Percentiles rank a stretch among this genome's conserved stretches.
Conservation (phyloP, 177 flowering plant genomes). For the Tripterygium wilfordii region DNA sequence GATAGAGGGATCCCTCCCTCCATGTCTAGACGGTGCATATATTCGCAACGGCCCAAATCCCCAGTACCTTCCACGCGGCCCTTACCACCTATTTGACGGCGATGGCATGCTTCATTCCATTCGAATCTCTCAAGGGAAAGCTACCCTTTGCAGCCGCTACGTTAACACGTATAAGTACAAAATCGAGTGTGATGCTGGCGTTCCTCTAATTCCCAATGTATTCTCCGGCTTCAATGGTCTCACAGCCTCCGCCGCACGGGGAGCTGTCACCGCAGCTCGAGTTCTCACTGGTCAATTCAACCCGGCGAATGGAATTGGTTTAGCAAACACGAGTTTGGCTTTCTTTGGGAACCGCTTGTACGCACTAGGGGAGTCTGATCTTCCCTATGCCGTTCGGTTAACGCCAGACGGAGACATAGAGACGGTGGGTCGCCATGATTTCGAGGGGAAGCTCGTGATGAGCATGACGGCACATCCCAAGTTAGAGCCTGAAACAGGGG, state of each 20-base stretch:
- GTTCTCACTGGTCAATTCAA: constrained; percentile 45
- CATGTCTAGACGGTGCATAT: constrained; percentile 70
- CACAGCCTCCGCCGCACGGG: constrained; percentile 32
- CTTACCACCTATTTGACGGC: constrained; percentile 86
- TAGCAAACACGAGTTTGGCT: constrained; percentile 72
- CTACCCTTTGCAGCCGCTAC: constrained; percentile 70
- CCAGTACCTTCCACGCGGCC: constrained; percentile 71
- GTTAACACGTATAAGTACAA: constrained; percentile 60
- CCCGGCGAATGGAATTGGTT: constrained; percentile 47
- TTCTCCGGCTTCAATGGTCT: constrained; percentile 60
- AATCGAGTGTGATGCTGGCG: constrained; percentile 40
- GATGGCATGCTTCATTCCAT: constrained; percentile 91
- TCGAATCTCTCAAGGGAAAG: constrained; percentile 44
- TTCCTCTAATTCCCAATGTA: constrained; percentile 42
- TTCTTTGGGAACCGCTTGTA: constrained; percentile 43
- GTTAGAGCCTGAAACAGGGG: constrained; percentile 51
- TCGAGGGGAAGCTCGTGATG: constrained; percentile 43
- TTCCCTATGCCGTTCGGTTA: constrained; percentile 52
- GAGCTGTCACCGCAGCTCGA: constrained; percentile 31
- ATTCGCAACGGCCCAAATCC: constrained; percentile 93
- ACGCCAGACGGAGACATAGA: constrained; percentile 54
- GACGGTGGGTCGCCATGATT: constrained; percentile 59
- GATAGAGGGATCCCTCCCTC: constrained; percentile 51
- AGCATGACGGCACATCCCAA: constrained; percentile 94
- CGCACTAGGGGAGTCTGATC: constrained; percentile 71